phyloP scores from a whole-genome alignment of 169 alveolate genomes.

The Plasmodium coatneyi region DNA sequence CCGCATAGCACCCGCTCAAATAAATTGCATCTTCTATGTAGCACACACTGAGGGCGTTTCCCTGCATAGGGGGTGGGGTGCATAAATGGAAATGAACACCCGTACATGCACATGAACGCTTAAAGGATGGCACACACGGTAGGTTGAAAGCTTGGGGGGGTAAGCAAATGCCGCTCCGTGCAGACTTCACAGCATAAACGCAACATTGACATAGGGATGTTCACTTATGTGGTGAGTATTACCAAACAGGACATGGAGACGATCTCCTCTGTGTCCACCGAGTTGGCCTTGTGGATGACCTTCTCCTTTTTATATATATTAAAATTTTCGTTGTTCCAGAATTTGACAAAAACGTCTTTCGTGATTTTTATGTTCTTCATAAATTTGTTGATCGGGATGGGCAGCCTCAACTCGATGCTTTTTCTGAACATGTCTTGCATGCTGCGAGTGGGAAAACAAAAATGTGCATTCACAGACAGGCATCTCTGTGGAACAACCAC shows the following conservation, averaged over 20 bases:
- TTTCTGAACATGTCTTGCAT: constrained; percentile 72
- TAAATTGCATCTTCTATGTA: constrained; percentile 41
- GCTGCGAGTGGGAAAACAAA: background rate
- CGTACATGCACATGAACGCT: background rate
- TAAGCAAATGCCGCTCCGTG: background rate
- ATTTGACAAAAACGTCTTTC: constrained; percentile 38
- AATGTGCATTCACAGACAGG: background rate
- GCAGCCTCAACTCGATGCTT: constrained; percentile 45
- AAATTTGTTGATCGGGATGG: constrained; percentile 52
- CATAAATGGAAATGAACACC: background rate
- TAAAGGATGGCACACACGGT: background rate
- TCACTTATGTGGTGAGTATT: background rate
- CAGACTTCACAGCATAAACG: background rate
- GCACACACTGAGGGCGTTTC: constrained; percentile 32
- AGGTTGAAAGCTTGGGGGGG: background rate
- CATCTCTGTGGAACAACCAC: background rate
- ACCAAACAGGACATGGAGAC: constrained; percentile 25
- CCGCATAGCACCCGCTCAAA: constrained; percentile 44
- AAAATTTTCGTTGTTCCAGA: constrained; percentile 67
- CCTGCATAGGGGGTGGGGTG: background rate
- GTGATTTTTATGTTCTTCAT: constrained; percentile 51
- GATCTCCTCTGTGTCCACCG: constrained; percentile 14
- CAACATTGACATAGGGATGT: background rate
- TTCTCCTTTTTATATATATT: constrained; percentile 46
- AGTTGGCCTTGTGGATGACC: constrained; percentile 21